These are phyloP conservation scores for Citrus maxima DNA, from an alignment of 345 rosid species.

Conservation along the genomic window DNA sequence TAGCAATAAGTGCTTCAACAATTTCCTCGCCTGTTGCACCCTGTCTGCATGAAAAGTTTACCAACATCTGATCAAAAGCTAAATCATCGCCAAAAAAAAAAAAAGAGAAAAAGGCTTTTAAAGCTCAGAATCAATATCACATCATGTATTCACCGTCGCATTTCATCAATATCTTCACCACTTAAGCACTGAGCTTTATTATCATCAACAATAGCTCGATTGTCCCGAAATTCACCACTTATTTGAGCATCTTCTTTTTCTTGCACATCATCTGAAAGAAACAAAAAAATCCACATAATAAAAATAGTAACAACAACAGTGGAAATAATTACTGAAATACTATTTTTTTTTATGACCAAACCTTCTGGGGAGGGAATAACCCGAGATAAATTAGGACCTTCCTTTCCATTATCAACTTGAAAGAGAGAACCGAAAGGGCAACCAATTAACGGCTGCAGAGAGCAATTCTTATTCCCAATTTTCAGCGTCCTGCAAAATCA, in stretches of 20 bases:
- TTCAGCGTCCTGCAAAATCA: constrained; percentile 49
- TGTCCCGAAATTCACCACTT: constrained; percentile 57
- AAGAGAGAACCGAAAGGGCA: constrained; percentile 84
- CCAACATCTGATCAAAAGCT: background rate
- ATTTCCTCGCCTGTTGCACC: constrained; percentile 89
- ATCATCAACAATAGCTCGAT: constrained; percentile 70
- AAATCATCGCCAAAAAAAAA: background rate
- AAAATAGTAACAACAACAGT: background rate
- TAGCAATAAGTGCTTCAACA: constrained; percentile 87
- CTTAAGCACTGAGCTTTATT: constrained; percentile 78
- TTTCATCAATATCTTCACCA: constrained; percentile 77
- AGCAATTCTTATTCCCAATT: constrained; percentile 65
- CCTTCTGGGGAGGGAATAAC: constrained; percentile 51
- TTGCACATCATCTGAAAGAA: constrained; percentile 28
- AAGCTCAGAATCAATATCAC: background rate
- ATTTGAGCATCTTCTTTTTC: constrained; percentile 36
- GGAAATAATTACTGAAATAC: too few species aligned
- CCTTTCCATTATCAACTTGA: constrained; percentile 64
- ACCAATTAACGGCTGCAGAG: constrained; percentile 71
- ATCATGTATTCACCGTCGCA: constrained; percentile 50
- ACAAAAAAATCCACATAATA: background rate
- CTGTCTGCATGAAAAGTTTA: constrained; percentile 44
- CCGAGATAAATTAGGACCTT: constrained; percentile 56
- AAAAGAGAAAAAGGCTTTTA: background rate
- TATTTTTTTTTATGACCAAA: background rate